Evolutionary conservation across 176 grass and related monocot species (phyloP).

Genomic region (Rhynchospora tenuis): DNA sequence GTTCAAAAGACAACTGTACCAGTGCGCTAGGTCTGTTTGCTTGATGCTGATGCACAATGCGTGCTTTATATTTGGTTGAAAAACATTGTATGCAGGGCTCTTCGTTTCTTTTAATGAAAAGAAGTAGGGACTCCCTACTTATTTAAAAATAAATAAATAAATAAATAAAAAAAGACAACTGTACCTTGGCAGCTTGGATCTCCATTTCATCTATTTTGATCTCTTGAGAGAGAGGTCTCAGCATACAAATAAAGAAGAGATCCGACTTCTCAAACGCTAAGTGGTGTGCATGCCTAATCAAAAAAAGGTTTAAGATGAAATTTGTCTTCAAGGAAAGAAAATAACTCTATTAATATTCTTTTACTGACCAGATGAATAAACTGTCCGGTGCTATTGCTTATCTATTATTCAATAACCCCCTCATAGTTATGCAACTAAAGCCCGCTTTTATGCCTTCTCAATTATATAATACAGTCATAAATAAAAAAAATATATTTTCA

Average conservation of each 20-base stretch:
- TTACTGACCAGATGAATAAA: background rate
- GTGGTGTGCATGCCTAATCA: conserved; percentile 70
- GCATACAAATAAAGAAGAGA: conserved; percentile 96
- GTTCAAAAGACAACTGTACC: conserved; percentile 22
- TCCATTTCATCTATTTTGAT: conserved; percentile 89
- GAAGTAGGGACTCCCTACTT: too few relatives aligned
- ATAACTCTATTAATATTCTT: background rate
- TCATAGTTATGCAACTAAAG: background rate
- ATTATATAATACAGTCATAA: background rate
- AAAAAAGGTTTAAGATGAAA: background rate
- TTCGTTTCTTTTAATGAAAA: too few relatives aligned
- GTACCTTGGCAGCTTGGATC: conserved; percentile 91
- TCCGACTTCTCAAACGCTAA: conserved; percentile 94
- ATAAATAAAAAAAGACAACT: background rate
- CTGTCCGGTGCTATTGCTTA: too few relatives aligned
- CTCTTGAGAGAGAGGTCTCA: conserved; percentile 63
- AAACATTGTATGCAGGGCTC: too few relatives aligned
- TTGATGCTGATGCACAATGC: too few relatives aligned
- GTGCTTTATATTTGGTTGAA: too few relatives aligned
- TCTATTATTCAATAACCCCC: background rate
- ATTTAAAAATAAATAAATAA: too few relatives aligned
- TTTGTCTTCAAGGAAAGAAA: background rate
- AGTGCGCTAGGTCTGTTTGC: too few relatives aligned
- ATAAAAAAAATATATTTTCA: background rate
- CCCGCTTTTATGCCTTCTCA: background rate